These are phyloP conservation scores for Phyllachora maydis DNA, from an alignment of 2,329 filamentous ascomycete species.

Conservation along the genomic window DNA sequence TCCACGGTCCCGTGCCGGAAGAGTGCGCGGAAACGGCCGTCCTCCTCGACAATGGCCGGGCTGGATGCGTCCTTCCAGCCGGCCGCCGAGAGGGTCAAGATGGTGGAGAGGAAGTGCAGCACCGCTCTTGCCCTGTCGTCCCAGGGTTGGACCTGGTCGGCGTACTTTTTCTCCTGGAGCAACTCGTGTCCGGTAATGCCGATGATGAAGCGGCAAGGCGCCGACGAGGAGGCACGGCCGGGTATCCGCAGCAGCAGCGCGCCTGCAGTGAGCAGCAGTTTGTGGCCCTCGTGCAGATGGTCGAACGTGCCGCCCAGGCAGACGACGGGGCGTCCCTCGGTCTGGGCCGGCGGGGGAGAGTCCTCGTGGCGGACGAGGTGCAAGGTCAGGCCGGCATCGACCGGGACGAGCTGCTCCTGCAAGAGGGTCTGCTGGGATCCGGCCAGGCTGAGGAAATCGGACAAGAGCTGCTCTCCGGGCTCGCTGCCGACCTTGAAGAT, in stretches of 20 bases:
- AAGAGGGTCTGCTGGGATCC: conserved; percentile 24
- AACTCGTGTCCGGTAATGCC: conserved; percentile 81
- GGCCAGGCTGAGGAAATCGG: conserved; percentile 22
- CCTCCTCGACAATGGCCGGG: conserved; percentile 12
- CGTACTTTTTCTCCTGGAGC: conserved; percentile 74
- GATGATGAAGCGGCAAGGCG: conserved; percentile 43
- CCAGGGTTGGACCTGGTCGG: conserved; percentile 67
- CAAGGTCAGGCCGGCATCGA: conserved; percentile 30
- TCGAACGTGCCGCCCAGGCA: conserved; percentile 91
- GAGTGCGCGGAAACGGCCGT: conserved; percentile 26
- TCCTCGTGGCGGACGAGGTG: conserved; percentile 8
- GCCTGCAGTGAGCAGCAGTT: conserved; percentile 81
- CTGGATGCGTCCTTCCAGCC: conserved; percentile 21
- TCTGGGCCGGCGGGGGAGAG: conserved; percentile 6
- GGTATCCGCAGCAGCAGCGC: conserved; percentile 45
- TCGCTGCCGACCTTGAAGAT: conserved; percentile 49
- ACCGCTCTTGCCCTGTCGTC: conserved; percentile 46
- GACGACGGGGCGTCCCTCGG: conserved; percentile 33
- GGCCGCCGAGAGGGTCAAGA: conserved; percentile 20
- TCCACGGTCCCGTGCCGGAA: conserved; percentile 39
- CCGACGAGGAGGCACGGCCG: conserved; percentile 12
- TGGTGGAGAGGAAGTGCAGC: conserved; percentile 51
- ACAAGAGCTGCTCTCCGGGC: conserved; percentile 35
- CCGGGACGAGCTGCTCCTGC: conserved; percentile 26
- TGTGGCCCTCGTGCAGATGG: conserved; percentile 87